Evolutionary conservation across 2,329 filamentous ascomycete genomes (phyloP).

Genomic region (Botrytis fragariae): DNA sequence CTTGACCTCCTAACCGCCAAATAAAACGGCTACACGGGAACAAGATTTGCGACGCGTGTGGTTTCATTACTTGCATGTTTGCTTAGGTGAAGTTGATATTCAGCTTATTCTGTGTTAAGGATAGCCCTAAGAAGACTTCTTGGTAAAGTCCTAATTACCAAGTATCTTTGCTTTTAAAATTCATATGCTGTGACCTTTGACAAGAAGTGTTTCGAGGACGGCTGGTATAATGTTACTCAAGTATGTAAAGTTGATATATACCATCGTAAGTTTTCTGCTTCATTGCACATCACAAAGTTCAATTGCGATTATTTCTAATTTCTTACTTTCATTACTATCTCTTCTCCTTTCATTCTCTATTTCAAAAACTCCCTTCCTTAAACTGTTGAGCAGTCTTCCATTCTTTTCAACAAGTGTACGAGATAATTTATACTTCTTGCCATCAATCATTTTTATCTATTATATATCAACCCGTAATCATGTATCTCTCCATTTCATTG

Average conservation of each 20-base stretch:
- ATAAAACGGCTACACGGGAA: slow-evolving; percentile 3
- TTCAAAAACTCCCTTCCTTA: background rate
- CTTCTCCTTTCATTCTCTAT: background rate
- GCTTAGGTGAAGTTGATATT: background rate
- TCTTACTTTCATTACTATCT: background rate
- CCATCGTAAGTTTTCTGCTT: background rate
- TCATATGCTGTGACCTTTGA: background rate
- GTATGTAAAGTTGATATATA: background rate
- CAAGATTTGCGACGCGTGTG: slow-evolving; percentile 8
- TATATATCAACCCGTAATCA: background rate
- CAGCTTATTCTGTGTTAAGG: background rate
- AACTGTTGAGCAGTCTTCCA: slow-evolving; percentile 15
- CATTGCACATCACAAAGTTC: background rate
- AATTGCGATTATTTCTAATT: background rate
- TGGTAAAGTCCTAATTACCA: background rate
- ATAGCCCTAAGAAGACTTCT: background rate
- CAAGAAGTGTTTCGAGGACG: background rate
- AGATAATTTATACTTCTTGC: background rate
- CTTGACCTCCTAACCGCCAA: slow-evolving; percentile 7
- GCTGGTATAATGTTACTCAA: background rate
- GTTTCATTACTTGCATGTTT: slow-evolving; percentile 14
- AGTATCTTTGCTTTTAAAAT: background rate
- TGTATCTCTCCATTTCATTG: slow-evolving; percentile 4
- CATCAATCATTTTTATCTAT: background rate
- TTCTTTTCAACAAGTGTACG: background rate